Percentiles rank a stretch among this genome's conserved stretches.
Conservation (phyloP, 257 asterid species). For the Nicotiana tabacum region DNA sequence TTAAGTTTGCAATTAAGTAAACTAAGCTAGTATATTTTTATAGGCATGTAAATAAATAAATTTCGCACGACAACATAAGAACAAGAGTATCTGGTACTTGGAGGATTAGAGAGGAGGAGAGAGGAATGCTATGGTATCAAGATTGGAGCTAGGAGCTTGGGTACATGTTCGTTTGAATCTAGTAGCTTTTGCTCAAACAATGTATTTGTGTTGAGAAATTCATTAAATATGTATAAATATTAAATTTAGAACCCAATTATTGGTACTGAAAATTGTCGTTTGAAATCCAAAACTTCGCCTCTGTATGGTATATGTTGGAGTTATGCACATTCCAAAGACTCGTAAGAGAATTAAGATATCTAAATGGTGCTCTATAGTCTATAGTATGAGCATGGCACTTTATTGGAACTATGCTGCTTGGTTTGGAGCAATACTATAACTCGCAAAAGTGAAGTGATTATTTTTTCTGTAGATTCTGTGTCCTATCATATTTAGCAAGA, state of each 20-base stretch:
- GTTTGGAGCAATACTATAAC: neutral
- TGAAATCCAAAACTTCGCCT: too few species aligned
- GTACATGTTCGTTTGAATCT: too few species aligned
- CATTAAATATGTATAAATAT: too few species aligned
- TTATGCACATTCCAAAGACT: neutral
- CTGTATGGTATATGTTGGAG: neutral
- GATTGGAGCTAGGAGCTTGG: too few species aligned
- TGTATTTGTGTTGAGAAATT: too few species aligned
- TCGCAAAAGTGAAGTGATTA: neutral
- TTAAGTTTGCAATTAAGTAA: neutral
- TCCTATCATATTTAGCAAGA: neutral
- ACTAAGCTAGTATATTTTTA: too few species aligned
- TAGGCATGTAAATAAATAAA: neutral
- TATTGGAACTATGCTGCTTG: neutral
- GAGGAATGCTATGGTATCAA: neutral
- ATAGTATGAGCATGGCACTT: too few species aligned
- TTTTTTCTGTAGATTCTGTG: neutral
- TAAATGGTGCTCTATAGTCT: neutral
- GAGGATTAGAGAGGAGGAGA: neutral
- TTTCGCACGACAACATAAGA: neutral
- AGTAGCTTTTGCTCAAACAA: too few species aligned
- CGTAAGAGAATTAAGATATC: neutral
- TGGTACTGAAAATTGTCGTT: too few species aligned
- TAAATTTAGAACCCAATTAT: too few species aligned
- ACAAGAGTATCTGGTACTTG: neutral